These are phyloP conservation scores for Alisma plantagoaquatica DNA, from an alignment of 106 monocot species.

Conservation along the genomic window DNA sequence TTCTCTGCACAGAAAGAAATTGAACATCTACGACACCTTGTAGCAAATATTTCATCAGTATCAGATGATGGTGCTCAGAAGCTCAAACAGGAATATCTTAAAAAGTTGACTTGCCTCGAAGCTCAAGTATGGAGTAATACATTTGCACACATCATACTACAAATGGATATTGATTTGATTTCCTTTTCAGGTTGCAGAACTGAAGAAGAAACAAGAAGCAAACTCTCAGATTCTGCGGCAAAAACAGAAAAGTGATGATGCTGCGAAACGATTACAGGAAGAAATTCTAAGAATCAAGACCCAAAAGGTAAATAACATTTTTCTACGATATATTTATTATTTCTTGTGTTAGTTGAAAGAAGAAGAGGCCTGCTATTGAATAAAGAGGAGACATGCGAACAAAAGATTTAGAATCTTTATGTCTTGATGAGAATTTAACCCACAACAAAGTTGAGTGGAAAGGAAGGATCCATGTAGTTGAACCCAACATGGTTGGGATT, in stretches of 20 bases:
- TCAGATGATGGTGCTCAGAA: slow-evolving; percentile 81
- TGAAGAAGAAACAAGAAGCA: slow-evolving; percentile 95
- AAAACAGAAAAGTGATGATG: slow-evolving; percentile 94
- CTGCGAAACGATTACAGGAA: slow-evolving; percentile 79
- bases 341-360: too few species aligned
- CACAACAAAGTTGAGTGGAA: too few species aligned
- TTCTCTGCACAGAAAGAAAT: slow-evolving; percentile 70
- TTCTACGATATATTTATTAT: too few species aligned
- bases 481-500: too few species aligned
- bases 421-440: too few species aligned
- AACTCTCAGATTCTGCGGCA: slow-evolving; percentile 85
- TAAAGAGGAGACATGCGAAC: too few species aligned
- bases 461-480: too few species aligned
- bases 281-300: slow-evolving; percentile 90
- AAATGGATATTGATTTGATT: not conserved
- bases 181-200: slow-evolving; percentile 56
- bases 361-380: too few species aligned
- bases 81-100: slow-evolving; percentile 87
- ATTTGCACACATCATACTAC: not conserved
- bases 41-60: slow-evolving; percentile 51
- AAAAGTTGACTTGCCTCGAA: slow-evolving; percentile 87
- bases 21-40: slow-evolving; percentile 62
- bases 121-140: slow-evolving; percentile 42
- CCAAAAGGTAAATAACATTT: slow-evolving; percentile 98
- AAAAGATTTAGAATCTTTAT: too few species aligned